A percentile compares a stretch with the other conserved stretches of the same genome.
These are phyloP conservation scores for Blastocystis sp. DNA, from an alignment of 352 stramenopile genomes.

Conservation along the genomic window DNA sequence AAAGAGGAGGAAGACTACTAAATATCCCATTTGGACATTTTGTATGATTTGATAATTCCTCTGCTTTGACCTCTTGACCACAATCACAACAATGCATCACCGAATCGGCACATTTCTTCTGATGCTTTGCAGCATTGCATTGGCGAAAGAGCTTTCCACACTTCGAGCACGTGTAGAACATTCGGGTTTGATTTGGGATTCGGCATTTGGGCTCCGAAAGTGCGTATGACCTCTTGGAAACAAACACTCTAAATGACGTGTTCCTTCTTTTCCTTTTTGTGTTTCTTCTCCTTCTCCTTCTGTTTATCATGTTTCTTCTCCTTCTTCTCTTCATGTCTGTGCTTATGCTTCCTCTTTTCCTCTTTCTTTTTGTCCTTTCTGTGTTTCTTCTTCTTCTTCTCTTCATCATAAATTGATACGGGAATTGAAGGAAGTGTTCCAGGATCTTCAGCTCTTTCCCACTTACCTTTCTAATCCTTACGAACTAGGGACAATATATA, in stretches of 20 bases:
- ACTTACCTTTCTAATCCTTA: constrained; percentile 47
- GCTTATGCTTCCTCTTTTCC: background rate
- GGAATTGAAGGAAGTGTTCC: background rate
- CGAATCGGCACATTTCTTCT: background rate
- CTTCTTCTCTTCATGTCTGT: constrained; percentile 23
- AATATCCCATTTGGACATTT: background rate
- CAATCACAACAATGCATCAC: constrained; percentile 26
- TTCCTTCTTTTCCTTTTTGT: constrained; percentile 22
- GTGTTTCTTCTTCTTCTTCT: constrained; percentile 40
- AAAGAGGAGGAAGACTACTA: background rate
- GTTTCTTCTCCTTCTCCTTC: constrained; percentile 21
- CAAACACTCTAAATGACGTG: too few species aligned
- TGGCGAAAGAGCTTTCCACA: background rate
- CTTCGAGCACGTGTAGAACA: constrained; percentile 37
- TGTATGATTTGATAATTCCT: constrained; percentile 34
- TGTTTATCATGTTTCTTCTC: constrained; percentile 16
- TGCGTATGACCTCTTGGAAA: too few species aligned
- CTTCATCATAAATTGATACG: constrained; percentile 43
- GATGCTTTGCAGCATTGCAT: constrained; percentile 38
- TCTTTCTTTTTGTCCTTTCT: constrained; percentile 9
- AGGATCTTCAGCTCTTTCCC: constrained; percentile 39
- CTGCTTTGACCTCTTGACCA: background rate
- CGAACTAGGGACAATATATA: background rate
- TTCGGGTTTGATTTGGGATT: background rate
- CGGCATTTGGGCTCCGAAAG: too few species aligned